Base-by-base conservation (phyloP, 1,284 basidiomycete genomes). In the Athelia sp. region DNA sequence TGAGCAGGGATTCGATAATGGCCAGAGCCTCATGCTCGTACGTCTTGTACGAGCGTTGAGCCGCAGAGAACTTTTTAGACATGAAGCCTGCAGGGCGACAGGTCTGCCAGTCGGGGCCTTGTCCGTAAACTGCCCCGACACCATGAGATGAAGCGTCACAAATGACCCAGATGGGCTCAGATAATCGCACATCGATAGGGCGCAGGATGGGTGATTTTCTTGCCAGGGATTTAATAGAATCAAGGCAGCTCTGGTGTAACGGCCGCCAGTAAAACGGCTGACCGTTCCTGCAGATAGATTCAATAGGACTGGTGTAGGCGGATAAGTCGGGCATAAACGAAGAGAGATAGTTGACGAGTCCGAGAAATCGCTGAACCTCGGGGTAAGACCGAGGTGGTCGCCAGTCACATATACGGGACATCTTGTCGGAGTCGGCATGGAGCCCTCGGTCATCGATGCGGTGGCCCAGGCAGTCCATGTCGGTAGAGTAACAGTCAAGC, bases 21-120 rank as follows among this genome's bases (percentile, higher is more conserved):
- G 63, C 70, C 0, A 72, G 45, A 54, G 69, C 58, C 43, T 72
- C 68, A 6, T 64, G 62, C 47, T 71, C 62, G 49, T 68, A 65
- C 0, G 65, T 60, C 2, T 63, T 60, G 45, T 74, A 74, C 31
- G 72, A 72, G 24, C 69, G 64, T 50, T 72, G 68, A 0, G 67
- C 64, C 0, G 60, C 40, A 31, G 62, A 68, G 38, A 73, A 53
- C 45, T 72, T 72, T 1, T 65, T 68, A 0, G 65, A 71, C 49
- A 59, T 69, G 51, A 72, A 72, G 1, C 66, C 66, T 3, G 63
- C 62, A 0, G 67, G 53, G 3, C 50, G 49, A 0, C 58, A 65
- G 0, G 36, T 57, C 45, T 57, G 52, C 60, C 62, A 65, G 23
- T 61, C 54, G 1, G n/a, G 4, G 0, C 68, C 68, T 50, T 69